phyloP scores from a whole-genome alignment of 2,329 filamentous ascomycete species.

The Fusarium sp. region DNA sequence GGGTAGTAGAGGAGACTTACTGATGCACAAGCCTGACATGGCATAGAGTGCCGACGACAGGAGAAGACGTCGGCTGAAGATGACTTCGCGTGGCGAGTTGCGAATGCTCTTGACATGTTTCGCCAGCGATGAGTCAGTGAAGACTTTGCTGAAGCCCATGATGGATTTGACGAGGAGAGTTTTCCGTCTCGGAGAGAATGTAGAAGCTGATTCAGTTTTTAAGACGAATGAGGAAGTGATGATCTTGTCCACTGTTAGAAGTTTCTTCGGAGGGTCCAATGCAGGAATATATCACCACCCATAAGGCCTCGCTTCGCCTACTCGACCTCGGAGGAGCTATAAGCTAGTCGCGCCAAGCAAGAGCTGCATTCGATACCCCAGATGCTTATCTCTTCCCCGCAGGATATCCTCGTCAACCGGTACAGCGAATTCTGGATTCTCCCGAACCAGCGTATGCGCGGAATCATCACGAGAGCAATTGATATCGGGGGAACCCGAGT shows the following conservation, averaged over 20 bases:
- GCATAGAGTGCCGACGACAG: constrained; percentile 22
- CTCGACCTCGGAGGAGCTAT: not conserved
- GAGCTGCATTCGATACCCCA: not conserved
- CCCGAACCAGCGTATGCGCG: constrained; percentile 10
- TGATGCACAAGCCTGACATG: constrained; percentile 31
- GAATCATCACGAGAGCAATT: not conserved
- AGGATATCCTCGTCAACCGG: not conserved
- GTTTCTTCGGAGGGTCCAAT: not conserved
- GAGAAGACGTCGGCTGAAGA: constrained; percentile 20
- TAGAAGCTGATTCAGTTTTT: not conserved
- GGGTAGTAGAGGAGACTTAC: not conserved
- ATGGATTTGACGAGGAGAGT: not conserved
- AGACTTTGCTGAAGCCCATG: constrained; percentile 10
- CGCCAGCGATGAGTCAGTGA: constrained; percentile 20
- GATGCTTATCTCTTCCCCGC: constrained; percentile 12
- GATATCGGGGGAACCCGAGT: constrained; percentile 24
- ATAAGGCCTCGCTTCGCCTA: not conserved
- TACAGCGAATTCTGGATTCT: constrained; percentile 14
- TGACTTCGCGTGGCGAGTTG: constrained; percentile 27
- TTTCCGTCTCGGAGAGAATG: not conserved
- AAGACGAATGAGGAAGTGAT: not conserved
- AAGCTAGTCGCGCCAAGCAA: not conserved
- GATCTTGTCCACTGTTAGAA: not conserved
- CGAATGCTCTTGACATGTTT: constrained; percentile 22
- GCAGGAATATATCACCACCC: constrained; percentile 4